Evolutionary conservation across 345 rosid genomes (phyloP), one percentile per base, ranked within the genome.

Genomic region (Corchorus olitorius): DNA sequence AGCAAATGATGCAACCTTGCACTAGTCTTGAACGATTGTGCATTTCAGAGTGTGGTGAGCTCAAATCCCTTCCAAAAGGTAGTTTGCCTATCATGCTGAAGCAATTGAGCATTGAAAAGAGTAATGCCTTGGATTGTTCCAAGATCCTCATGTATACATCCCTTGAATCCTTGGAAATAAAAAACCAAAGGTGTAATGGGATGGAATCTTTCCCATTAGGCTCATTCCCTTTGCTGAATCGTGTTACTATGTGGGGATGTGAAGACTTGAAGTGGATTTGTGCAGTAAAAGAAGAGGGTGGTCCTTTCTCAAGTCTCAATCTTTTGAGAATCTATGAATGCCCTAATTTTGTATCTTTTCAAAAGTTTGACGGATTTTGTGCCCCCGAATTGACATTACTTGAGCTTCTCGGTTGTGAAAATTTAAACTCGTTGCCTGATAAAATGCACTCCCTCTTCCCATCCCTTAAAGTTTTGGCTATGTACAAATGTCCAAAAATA

Each of bases 291-390:
- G 70, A 20, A 3, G 5, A n/a, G 46, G 6, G 55, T 48, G 5
- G 0, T 49, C 41, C 50, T 19, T 35, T 66, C 14, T 1, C 54
- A 45, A 12, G 55, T 22, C 72, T 48, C 41, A 27, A 6, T 48
- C 48, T 1, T 27, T 14, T 48, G 72, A 0, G 0, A 0, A 67
- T 67, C 17, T 0, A 0, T 0, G 0, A 0, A 0, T 68, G 56
- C 41, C 41, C 52, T 45, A 48, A 48, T 27, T 48, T 67, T 14
- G 0, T 39, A 39, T 39, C 1, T 39, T 39, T 39, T 39, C 1
- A 6, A 2, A 39, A 39, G 2, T 39, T 27, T 0, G 27, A 27
- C 1, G 58, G 72, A 49, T 49, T 68, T 1, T 4, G 41, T 14
- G 12, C 54, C 58, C 27, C 72, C 19, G 48, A 49, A 14, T 68